Percentiles rank a stretch among this genome's conserved stretches.
These are phyloP conservation scores for Umbellularia californica DNA, from an alignment of 164 flowering plant genomes.

Conservation along the genomic window DNA sequence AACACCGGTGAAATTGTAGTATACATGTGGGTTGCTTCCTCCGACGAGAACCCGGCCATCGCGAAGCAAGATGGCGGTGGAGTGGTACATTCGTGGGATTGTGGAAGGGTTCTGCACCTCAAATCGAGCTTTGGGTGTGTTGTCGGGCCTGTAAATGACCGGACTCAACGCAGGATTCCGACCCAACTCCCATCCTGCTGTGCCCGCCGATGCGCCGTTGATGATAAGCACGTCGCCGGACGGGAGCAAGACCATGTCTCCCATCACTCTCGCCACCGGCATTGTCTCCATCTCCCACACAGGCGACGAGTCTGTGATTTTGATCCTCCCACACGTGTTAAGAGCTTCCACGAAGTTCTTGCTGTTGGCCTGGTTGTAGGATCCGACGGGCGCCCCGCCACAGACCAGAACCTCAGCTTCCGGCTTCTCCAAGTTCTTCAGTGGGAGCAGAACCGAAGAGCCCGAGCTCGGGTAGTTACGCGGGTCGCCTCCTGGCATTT, in stretches of 20 bases:
- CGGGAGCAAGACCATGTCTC: constrained; percentile 55
- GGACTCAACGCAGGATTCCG: constrained; percentile 37
- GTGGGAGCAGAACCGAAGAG: constrained; percentile 41
- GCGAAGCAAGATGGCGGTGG: constrained; percentile 38
- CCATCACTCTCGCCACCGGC: constrained; percentile 49
- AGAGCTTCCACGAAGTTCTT: constrained; percentile 26
- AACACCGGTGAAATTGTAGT: constrained; percentile 30
- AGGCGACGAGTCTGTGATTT: constrained; percentile 35
- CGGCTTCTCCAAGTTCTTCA: constrained; percentile 12
- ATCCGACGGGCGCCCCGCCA: constrained; percentile 51
- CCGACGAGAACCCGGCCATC: constrained; percentile 55
- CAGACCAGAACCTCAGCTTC: constrained; percentile 50
- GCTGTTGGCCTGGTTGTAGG: constrained; percentile 16
- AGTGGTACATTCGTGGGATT: constrained; percentile 49
- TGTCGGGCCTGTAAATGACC: constrained; percentile 36
- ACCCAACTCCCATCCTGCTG: constrained; percentile 49
- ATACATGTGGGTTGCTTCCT: constrained; percentile 48
- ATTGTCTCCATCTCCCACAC: constrained; percentile 52
- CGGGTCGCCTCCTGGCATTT: constrained; percentile 35
- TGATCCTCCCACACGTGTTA: constrained; percentile 44
- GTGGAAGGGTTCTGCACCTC: constrained; percentile 29
- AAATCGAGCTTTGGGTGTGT: constrained; percentile 26
- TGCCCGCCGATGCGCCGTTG: constrained; percentile 43
- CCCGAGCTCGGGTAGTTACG: constrained; percentile 50
- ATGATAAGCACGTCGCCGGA: constrained; percentile 43